A percentile compares a stretch with the other conserved stretches of the same genome.
These are phyloP conservation scores for Salicornia ramosissima DNA, from an alignment of 148 eudicot species.

Conservation along the genomic window DNA sequence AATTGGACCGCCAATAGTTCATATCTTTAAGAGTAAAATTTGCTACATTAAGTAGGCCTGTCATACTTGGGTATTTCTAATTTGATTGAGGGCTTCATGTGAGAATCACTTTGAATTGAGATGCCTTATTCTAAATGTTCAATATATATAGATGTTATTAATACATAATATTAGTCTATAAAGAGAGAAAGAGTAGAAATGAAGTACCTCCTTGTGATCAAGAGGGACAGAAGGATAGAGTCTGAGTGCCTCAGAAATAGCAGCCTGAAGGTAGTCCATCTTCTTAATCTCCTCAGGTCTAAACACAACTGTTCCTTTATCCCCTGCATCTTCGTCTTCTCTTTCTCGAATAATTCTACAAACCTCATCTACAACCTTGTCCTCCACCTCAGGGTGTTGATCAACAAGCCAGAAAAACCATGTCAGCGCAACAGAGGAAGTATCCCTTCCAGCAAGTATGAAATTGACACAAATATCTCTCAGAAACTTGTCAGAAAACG, in stretches of 20 bases:
- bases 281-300: conserved; percentile 77
- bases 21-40: too few species aligned
- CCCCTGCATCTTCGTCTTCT: conserved; percentile 13
- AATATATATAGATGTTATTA: too few species aligned
- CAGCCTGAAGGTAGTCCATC: conserved; percentile 93
- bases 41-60: too few species aligned
- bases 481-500: conserved; percentile 61
- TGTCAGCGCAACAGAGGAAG: conserved; percentile 77
- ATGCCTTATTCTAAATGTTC: too few species aligned
- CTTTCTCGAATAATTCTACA: conserved; percentile 38
- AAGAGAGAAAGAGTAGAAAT: background rate
- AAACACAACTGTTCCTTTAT: conserved; percentile 31
- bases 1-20: too few species aligned
- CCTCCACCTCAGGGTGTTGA: conserved; percentile 55
- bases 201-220: conserved; percentile 97
- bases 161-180: too few species aligned
- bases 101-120: too few species aligned
- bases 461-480: conserved; percentile 84
- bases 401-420: conserved; percentile 90
- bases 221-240: conserved; percentile 95
- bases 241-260: conserved; percentile 86
- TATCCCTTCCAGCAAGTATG: conserved; percentile 83
- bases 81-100: too few species aligned
- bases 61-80: too few species aligned
- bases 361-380: conserved; percentile 56